Conservation (phyloP, 768 basidiomycete species). For the Termitomyces eurrhizus region DNA sequence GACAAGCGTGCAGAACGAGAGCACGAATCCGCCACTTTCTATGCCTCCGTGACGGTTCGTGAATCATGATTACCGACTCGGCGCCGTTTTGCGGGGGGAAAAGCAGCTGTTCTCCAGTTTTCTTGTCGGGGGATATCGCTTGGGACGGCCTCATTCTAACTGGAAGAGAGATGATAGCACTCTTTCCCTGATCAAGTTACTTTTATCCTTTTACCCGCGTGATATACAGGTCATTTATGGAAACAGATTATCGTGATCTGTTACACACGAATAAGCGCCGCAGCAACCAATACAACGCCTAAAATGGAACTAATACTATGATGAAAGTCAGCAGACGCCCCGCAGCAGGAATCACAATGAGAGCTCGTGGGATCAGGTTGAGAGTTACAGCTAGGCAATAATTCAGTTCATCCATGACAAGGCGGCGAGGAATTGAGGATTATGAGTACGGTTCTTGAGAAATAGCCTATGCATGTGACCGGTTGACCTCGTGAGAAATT, state of each 20-base stretch:
- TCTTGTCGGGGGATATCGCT: conserved; percentile 7
- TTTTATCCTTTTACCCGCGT: conserved; percentile 1
- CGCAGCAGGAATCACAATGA: neutral
- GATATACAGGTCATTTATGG: neutral
- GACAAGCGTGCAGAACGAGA: neutral
- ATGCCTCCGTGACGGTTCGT: neutral
- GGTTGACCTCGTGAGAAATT: neutral
- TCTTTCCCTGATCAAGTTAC: neutral
- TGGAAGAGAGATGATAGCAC: neutral
- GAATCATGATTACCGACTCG: neutral
- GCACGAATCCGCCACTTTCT: neutral
- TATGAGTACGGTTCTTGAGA: neutral
- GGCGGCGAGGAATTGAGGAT: neutral
- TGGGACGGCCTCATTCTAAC: conserved; percentile 4
- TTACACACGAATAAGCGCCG: neutral
- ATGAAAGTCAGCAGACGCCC: neutral
- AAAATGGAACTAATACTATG: neutral
- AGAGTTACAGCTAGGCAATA: neutral
- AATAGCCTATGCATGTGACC: neutral
- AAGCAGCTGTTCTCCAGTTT: conserved; percentile 1
- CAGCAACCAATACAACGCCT: neutral
- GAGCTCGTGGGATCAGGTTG: neutral
- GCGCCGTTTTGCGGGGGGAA: neutral
- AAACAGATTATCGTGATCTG: neutral
- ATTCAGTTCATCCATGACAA: neutral